Conservation (phyloP, 441 rosid genomes). For the Pelargonium myrrhifolium region DNA sequence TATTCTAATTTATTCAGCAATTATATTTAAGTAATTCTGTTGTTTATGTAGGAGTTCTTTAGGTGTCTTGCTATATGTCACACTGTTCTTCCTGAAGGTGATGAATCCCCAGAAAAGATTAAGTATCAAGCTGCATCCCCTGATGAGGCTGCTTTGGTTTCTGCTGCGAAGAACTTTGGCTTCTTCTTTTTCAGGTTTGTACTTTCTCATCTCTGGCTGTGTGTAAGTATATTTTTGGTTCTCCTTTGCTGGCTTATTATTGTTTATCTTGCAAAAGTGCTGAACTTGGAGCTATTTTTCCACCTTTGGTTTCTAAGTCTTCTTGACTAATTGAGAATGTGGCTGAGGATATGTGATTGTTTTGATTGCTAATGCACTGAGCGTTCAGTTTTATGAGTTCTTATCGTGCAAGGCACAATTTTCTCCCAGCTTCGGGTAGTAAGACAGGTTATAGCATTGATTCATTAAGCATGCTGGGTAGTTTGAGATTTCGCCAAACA, state of each 20-base stretch:
- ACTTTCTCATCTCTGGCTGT: slow-evolving; percentile 5
- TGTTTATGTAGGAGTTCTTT: slow-evolving; percentile 67
- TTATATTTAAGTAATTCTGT: slow-evolving; percentile 9
- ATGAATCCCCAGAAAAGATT: slow-evolving; percentile 88
- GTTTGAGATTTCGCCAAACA: neutral
- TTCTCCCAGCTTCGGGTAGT: neutral
- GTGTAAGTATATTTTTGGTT: neutral
- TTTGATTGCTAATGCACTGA: neutral
- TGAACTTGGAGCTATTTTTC: neutral
- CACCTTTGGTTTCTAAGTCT: neutral
- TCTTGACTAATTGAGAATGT: neutral
- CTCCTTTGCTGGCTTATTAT: neutral
- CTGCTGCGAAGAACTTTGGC: slow-evolving; percentile 97
- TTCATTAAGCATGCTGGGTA: neutral
- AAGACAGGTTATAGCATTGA: neutral
- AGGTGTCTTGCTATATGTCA: slow-evolving; percentile 95
- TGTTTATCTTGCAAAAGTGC: neutral
- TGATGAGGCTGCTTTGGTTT: slow-evolving; percentile 97
- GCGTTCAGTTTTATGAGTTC: neutral
- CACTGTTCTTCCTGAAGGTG: slow-evolving; percentile 99
- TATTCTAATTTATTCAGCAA: slow-evolving; percentile 1
- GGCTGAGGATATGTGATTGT: neutral
- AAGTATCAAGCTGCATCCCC: slow-evolving; percentile 99
- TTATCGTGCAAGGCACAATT: neutral
- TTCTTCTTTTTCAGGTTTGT: slow-evolving; percentile 88